Percentiles rank a stretch among this genome's conserved stretches.
Evolutionary conservation across 306 rosid genomes (phyloP).

Genomic region (Sindora glabra): DNA sequence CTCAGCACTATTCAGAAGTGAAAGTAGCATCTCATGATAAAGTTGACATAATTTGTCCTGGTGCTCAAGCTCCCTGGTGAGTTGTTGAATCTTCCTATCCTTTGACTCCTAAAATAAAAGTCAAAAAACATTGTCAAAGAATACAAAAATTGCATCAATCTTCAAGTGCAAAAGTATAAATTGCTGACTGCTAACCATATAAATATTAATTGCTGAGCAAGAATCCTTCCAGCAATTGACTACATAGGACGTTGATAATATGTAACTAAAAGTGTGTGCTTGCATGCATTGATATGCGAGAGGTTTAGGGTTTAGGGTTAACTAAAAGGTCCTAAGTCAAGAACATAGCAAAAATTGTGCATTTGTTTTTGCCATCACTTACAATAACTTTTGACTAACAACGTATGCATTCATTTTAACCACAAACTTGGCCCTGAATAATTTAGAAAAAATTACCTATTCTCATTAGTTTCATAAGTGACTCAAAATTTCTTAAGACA

Average conservation of each 20-base stretch:
- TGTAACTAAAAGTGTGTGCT: neutral
- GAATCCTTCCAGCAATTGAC: neutral
- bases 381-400: neutral
- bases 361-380: neutral
- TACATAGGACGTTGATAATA: neutral
- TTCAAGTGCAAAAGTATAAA: neutral
- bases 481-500: neutral
- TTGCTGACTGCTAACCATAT: neutral
- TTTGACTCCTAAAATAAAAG: slow-evolving; percentile 16
- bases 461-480: neutral
- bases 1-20: slow-evolving; percentile 24
- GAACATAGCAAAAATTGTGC: neutral
- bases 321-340: neutral
- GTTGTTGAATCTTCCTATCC: slow-evolving; percentile 32
- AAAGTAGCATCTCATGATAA: slow-evolving; percentile 6
- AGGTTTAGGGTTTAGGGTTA: no score
- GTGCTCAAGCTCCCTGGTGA: slow-evolving; percentile 23
- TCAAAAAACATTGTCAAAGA: neutral
- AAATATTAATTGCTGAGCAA: neutral
- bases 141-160: neutral
- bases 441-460: neutral
- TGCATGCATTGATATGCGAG: neutral
- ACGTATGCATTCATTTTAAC: neutral
- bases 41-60: slow-evolving; percentile 23
- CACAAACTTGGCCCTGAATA: neutral